Conservation (phyloP, 176 grass and related monocot species). For the Musa beccarii region DNA sequence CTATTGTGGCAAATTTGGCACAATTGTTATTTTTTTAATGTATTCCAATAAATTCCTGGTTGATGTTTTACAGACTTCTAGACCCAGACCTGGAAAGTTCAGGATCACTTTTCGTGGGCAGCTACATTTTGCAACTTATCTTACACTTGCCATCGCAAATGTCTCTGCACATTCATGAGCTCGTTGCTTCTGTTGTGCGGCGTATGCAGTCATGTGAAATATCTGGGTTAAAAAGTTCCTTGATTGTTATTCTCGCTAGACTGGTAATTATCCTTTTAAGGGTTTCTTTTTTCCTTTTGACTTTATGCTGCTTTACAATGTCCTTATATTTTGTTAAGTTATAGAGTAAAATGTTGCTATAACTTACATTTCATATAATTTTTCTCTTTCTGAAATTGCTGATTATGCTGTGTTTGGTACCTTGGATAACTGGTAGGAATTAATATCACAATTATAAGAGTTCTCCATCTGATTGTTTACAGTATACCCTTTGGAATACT, state of each 20-base stretch:
- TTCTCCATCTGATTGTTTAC: neutral
- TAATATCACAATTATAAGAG: too few relatives aligned
- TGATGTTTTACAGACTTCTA: constrained; percentile 55
- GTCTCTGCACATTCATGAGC: constrained; percentile 65
- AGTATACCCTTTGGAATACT: too few relatives aligned
- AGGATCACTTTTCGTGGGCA: constrained; percentile 90
- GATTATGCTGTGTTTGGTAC: too few relatives aligned
- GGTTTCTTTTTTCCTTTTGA: constrained; percentile 3
- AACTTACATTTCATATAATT: too few relatives aligned
- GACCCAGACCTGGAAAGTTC: constrained; percentile 79
- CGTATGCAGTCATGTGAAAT: constrained; percentile 84
- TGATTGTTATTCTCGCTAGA: constrained; percentile 93
- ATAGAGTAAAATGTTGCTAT: too few relatives aligned
- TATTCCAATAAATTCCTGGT: constrained; percentile 12
- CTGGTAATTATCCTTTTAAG: constrained; percentile 39
- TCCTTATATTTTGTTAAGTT: neutral
- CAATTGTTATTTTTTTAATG: too few relatives aligned
- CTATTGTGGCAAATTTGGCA: neutral
- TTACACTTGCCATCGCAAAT: constrained; percentile 64
- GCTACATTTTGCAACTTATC: constrained; percentile 86
- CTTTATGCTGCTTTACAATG: neutral
- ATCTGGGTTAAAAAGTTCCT: constrained; percentile 62
- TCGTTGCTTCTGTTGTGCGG: constrained; percentile 73
- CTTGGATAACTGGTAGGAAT: too few relatives aligned
- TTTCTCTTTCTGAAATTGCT: too few relatives aligned